Evolutionary conservation across 2,329 filamentous ascomycete genomes (phyloP).

Genomic region (Sporothrix inflata): DNA sequence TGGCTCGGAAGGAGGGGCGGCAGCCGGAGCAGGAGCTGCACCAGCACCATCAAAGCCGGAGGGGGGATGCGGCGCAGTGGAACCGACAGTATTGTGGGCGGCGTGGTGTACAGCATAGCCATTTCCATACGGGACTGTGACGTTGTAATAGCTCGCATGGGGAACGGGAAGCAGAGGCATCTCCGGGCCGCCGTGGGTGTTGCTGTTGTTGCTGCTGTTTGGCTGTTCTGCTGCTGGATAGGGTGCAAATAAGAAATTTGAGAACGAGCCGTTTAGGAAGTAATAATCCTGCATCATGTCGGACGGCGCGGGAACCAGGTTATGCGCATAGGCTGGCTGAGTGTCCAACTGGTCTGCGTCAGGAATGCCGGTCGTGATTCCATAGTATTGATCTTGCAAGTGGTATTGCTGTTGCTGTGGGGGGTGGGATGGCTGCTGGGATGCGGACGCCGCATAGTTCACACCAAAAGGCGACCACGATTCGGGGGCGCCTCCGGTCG

Average conservation of each 20-base stretch:
- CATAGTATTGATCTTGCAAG: background rate
- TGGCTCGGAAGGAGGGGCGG: background rate
- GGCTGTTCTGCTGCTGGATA: background rate
- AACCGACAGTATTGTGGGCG: background rate
- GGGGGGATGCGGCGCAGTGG: background rate
- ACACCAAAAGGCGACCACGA: background rate
- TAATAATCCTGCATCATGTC: background rate
- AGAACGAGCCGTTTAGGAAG: background rate
- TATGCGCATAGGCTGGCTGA: background rate
- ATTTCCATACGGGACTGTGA: conserved; percentile 3
- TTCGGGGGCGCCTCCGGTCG: background rate
- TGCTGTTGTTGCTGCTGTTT: background rate
- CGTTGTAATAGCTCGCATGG: background rate
- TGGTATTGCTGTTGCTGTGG: background rate
- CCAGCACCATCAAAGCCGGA: background rate
- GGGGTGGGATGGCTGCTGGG: too few relatives aligned
- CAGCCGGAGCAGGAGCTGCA: background rate
- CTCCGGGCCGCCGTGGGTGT: background rate
- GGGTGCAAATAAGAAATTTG: background rate
- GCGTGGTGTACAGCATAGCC: background rate
- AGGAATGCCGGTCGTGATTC: background rate
- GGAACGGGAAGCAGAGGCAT: background rate
- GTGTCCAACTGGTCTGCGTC: background rate
- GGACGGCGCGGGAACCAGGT: background rate
- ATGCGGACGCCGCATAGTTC: background rate